These are phyloP conservation scores for Cyberlindnera sargentensis DNA, from an alignment of 805 yeast genomes.

Conservation along the genomic window DNA sequence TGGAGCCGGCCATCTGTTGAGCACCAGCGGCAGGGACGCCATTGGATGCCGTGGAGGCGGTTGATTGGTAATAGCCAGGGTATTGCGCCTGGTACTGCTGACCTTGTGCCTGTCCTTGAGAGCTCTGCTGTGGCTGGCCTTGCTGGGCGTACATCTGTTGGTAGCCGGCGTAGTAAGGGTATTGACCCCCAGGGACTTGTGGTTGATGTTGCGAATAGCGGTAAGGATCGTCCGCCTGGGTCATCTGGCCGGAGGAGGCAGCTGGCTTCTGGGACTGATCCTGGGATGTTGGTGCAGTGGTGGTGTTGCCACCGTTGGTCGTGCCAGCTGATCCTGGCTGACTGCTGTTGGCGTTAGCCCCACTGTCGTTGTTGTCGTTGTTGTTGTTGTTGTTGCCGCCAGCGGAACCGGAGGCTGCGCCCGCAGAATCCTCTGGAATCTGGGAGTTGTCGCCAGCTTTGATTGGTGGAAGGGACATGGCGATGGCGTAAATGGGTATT, in stretches of 20 bases:
- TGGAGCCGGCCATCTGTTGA: conserved; percentile 3
- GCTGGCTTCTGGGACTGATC: neutral
- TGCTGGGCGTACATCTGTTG: conserved; percentile 11
- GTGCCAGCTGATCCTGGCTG: neutral
- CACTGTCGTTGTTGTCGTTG: conserved; percentile 5
- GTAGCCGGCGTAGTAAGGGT: conserved; percentile 8
- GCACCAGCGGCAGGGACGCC: neutral
- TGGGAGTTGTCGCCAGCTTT: conserved; percentile 9
- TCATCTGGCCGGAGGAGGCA: neutral
- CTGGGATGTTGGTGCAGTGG: neutral
- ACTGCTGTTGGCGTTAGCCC: conserved; percentile 2
- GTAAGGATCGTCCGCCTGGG: conserved; percentile 12
- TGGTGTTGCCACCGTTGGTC: neutral
- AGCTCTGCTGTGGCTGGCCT: conserved; percentile 1
- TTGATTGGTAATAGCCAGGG: conserved; percentile 18
- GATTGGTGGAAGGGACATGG: conserved; percentile 15
- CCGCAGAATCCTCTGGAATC: conserved; percentile 7
- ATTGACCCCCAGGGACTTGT: conserved; percentile 7
- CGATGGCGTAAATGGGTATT: neutral
- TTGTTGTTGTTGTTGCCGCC: conserved; percentile 3
- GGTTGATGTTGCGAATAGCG: conserved; percentile 11
- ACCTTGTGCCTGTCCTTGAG: conserved; percentile 4
- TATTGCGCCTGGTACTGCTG: conserved; percentile 15
- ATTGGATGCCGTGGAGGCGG: conserved; percentile 1
- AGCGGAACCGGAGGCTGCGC: conserved; percentile 1